phyloP scores from a whole-genome alignment of 2,329 filamentous ascomycete species.

The Ceratocystis cubensis region DNA sequence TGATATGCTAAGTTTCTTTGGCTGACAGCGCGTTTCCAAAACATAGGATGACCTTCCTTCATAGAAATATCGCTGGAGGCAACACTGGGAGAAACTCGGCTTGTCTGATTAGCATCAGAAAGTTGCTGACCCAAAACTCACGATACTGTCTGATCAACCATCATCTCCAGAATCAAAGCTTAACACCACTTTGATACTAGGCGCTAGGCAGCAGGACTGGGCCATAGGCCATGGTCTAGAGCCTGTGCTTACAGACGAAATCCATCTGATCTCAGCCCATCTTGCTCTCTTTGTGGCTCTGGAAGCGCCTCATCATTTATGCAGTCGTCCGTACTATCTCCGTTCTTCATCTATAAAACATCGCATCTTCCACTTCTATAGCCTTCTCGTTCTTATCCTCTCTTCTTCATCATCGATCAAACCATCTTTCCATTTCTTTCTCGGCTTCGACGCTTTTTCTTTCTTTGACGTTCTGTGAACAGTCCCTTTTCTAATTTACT shows the following conservation, averaged over 20 bases:
- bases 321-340: not conserved
- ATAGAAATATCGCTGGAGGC: not conserved
- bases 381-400: not conserved
- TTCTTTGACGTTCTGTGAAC: conserved; percentile 20
- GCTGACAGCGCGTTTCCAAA: not conserved
- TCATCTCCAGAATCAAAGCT: not conserved
- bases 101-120: conserved; percentile 2
- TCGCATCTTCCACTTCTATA: not conserved
- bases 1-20: not conserved
- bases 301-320: not conserved
- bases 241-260: not conserved
- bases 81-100: not conserved
- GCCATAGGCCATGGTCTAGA: not conserved
- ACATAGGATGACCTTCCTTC: not conserved
- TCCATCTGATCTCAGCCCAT: not conserved
- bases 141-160: not conserved
- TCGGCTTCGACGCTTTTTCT: conserved; percentile 15
- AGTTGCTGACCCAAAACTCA: not conserved
- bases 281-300: not conserved
- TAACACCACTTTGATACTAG: not conserved
- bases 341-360: not conserved
- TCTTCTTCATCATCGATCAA: conserved; percentile 15
- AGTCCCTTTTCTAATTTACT: conserved; percentile 10
- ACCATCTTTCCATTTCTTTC: not conserved
- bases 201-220: not conserved